phyloP scores from a whole-genome alignment of 805 yeast genomes.

The Torulaspora indica region DNA sequence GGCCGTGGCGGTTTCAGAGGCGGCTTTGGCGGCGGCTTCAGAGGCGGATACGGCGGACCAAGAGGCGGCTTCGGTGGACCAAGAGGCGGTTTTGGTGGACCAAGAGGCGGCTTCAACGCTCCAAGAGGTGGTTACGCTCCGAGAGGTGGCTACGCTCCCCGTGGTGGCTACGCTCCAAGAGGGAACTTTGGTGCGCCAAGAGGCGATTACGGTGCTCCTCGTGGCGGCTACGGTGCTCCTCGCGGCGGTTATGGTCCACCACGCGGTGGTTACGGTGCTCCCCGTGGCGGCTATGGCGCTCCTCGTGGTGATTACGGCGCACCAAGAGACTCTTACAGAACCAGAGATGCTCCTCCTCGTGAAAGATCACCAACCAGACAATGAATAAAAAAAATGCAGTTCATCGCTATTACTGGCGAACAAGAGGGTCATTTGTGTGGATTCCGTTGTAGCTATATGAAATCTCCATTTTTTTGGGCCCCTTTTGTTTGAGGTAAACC shows the following conservation, averaged over 20 bases:
- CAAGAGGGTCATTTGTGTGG: neutral
- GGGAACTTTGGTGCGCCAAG: conserved; percentile 28
- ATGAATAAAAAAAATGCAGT: conserved; percentile 1
- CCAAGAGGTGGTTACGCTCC: conserved; percentile 32
- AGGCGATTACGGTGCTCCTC: conserved; percentile 28
- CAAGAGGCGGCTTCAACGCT: conserved; percentile 34
- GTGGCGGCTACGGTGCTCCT: conserved; percentile 38
- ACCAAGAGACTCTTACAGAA: conserved; percentile 44
- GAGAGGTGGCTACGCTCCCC: conserved; percentile 42
- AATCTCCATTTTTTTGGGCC: conserved; percentile 5
- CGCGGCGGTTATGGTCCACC: conserved; percentile 27
- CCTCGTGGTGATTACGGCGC: conserved; percentile 35
- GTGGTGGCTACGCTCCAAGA: conserved; percentile 39
- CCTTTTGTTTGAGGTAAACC: conserved; percentile 1
- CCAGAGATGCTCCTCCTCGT: conserved; percentile 50
- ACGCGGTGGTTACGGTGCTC: conserved; percentile 31
- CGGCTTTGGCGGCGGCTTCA: conserved; percentile 40
- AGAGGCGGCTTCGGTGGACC: conserved; percentile 41
- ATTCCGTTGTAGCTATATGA: conserved; percentile 6
- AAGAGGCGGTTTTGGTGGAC: conserved; percentile 37
- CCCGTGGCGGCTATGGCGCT: conserved; percentile 33
- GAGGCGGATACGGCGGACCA: conserved; percentile 38
- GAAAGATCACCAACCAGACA: conserved; percentile 75
- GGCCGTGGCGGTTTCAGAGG: conserved; percentile 49
- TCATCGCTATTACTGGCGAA: neutral